Conservation (phyloP, 306 rosid genomes). For the Trifolium pratense region DNA sequence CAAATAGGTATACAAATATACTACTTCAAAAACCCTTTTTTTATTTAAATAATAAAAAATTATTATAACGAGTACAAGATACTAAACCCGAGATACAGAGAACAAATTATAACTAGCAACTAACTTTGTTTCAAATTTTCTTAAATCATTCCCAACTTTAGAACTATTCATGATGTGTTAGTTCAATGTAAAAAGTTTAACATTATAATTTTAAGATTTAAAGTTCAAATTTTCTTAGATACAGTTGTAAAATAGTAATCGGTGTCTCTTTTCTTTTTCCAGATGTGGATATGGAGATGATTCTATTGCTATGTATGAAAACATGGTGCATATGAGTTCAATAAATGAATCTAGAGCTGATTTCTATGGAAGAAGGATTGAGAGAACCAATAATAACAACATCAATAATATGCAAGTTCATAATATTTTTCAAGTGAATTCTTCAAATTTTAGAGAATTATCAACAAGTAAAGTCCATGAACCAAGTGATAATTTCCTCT, state of each 20-base stretch:
- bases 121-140: background rate
- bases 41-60: background rate
- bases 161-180: background rate
- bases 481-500: slow-evolving; percentile 45
- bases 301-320: slow-evolving; percentile 55
- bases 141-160: background rate
- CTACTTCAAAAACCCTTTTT: background rate
- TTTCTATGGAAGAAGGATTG: slow-evolving; percentile 45
- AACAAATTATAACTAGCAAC: too few relatives aligned
- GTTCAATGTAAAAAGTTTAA: too few relatives aligned
- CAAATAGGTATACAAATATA: slow-evolving; percentile 48
- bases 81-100: background rate
- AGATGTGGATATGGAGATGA: slow-evolving; percentile 54
- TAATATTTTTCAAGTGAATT: slow-evolving; percentile 38
- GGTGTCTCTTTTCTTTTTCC: slow-evolving; percentile 18
- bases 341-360: slow-evolving; percentile 44
- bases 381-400: slow-evolving; percentile 39
- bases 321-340: slow-evolving; percentile 43
- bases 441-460: slow-evolving; percentile 45
- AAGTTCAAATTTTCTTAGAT: slow-evolving; percentile 7
- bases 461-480: slow-evolving; percentile 51
- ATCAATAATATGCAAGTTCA: slow-evolving; percentile 35
- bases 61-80: background rate
- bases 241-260: background rate
- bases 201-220: too few relatives aligned